Percentiles rank a stretch among this genome's conserved stretches.
Conservation (phyloP, 2,329 filamentous ascomycete species). For the Colletotrichum sp. region DNA sequence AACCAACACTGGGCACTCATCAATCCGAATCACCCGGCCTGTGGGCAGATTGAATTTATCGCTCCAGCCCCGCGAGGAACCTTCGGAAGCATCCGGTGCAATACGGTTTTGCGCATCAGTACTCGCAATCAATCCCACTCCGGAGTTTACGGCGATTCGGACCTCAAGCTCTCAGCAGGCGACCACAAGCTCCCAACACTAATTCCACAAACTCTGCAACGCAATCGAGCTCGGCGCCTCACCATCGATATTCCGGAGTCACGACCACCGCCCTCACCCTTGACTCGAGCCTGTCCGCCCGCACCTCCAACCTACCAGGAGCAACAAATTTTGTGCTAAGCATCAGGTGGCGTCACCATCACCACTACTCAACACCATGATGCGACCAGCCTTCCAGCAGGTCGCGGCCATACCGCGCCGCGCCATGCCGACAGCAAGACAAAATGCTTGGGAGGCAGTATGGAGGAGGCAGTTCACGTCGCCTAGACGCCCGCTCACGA, state of each 20-base stretch:
- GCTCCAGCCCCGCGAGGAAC: not conserved
- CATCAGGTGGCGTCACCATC: not conserved
- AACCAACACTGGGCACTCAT: not conserved
- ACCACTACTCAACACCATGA: not conserved
- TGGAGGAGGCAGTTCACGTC: slow-evolving; percentile 11
- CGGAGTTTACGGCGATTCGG: slow-evolving; percentile 16
- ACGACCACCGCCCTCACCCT: not conserved
- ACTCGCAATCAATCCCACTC: not conserved
- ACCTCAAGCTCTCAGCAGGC: slow-evolving; percentile 5
- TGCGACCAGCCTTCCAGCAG: slow-evolving; percentile 11
- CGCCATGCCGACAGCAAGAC: slow-evolving; percentile 5
- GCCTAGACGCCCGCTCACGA: not conserved
- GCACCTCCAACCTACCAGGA: not conserved
- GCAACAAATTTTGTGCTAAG: not conserved
- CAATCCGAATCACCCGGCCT: not conserved
- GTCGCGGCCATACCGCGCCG: slow-evolving; percentile 6
- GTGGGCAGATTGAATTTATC: not conserved
- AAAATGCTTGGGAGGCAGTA: slow-evolving; percentile 1
- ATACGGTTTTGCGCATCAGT: not conserved
- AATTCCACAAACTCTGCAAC: not conserved
- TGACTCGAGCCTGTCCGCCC: not conserved
- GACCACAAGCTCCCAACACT: not conserved
- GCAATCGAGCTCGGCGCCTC: not conserved
- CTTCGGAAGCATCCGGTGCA: not conserved
- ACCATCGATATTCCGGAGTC: not conserved